phyloP scores from a whole-genome alignment of 2,329 filamentous ascomycete species.

The Aureobasidium pullulans region DNA sequence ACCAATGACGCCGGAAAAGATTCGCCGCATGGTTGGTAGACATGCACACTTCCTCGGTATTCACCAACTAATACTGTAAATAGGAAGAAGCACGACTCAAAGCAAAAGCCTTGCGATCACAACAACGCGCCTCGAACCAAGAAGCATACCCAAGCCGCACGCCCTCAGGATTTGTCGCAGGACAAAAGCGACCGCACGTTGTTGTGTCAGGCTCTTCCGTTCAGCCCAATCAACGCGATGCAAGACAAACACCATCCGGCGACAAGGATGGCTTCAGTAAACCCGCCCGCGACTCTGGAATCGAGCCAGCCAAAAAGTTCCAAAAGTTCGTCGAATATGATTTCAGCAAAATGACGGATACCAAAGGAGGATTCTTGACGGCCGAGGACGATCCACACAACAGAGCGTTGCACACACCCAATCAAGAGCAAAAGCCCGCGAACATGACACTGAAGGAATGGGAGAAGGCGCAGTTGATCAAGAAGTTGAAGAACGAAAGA shows the following conservation, averaged over 20 bases:
- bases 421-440: conserved; percentile 63
- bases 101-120: conserved; percentile 77
- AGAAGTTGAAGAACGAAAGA: conserved; percentile 63
- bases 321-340: conserved; percentile 96
- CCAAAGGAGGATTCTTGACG: conserved; percentile 91
- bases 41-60: too few species aligned
- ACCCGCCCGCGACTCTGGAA: conserved; percentile 39
- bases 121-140: conserved; percentile 57
- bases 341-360: conserved; percentile 96
- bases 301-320: conserved; percentile 79
- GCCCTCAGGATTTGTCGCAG: conserved; percentile 40
- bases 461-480: conserved; percentile 73
- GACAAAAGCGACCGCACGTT: conserved; percentile 66
- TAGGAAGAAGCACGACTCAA: conserved; percentile 82
- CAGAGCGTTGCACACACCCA: conserved; percentile 57
- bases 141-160: conserved; percentile 28
- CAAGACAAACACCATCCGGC: conserved; percentile 36
- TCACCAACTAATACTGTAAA: conserved; percentile 11
- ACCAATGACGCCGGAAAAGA: conserved; percentile 54
- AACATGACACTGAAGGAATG: conserved; percentile 88
- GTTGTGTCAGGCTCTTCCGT: conserved; percentile 49
- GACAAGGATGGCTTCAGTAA: conserved; percentile 26
- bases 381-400: conserved; percentile 87
- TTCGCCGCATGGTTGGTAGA: conserved; percentile 45
- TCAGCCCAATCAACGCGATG: conserved; percentile 62